A percentile compares a stretch with the other conserved stretches of the same genome.
phyloP scores from a whole-genome alignment of 768 basidiomycete genomes.

The Boletus tylopilopsis region DNA sequence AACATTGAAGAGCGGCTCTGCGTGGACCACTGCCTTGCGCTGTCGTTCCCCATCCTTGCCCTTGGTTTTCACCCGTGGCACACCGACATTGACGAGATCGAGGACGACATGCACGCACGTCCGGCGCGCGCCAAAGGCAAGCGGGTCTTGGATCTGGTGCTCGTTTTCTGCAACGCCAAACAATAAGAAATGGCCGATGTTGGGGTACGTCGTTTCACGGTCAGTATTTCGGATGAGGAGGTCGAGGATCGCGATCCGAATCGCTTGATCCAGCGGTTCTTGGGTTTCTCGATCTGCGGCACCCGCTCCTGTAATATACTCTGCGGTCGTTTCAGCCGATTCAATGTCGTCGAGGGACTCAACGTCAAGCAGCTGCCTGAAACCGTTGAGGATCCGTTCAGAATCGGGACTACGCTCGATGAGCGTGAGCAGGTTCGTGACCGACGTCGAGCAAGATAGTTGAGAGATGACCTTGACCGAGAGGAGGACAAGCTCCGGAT shows the following conservation, averaged over 20 bases:
- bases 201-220: constrained; percentile 62
- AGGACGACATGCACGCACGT: constrained; percentile 82
- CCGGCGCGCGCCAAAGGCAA: constrained; percentile 62
- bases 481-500: constrained; percentile 71
- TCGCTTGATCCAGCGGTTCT: constrained; percentile 59
- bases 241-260: constrained; percentile 73
- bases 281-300: constrained; percentile 50
- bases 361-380: constrained; percentile 58
- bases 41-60: constrained; percentile 35
- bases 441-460: constrained; percentile 63
- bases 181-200: constrained; percentile 83
- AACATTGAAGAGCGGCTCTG: constrained; percentile 53
- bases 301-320: constrained; percentile 69
- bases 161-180: constrained; percentile 63
- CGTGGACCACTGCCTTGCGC: constrained; percentile 25
- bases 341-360: constrained; percentile 63
- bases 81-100: constrained; percentile 68
- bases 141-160: constrained; percentile 72
- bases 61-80: constrained; percentile 53
- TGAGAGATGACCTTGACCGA: constrained; percentile 72
- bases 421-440: constrained; percentile 72
- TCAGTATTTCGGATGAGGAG: constrained; percentile 76
- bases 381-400: constrained; percentile 79
- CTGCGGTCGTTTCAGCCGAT: constrained; percentile 54
- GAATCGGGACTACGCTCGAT: constrained; percentile 81